These are phyloP conservation scores for Cladosporium sp. DNA, from an alignment of 2,329 filamentous ascomycete species.

Conservation along the genomic window DNA sequence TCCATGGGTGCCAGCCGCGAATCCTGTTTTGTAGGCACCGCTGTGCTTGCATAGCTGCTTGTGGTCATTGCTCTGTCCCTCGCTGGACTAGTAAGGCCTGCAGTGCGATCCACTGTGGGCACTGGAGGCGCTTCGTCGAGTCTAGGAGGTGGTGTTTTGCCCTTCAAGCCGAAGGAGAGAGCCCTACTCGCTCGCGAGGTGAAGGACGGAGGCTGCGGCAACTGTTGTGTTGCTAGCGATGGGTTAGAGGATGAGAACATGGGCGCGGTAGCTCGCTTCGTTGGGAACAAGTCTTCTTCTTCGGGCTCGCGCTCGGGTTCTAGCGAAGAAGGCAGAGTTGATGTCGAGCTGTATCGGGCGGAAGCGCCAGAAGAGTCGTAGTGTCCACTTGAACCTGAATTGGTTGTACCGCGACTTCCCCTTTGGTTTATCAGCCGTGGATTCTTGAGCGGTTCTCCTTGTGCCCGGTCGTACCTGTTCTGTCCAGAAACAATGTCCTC, in stretches of 20 bases:
- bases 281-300: slow-evolving; percentile 40
- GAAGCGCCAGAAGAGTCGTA: slow-evolving; percentile 47
- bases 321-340: slow-evolving; percentile 58
- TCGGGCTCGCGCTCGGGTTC: slow-evolving; percentile 44
- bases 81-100: slow-evolving; percentile 24
- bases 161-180: slow-evolving; percentile 53
- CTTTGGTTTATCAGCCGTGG: slow-evolving; percentile 42
- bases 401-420: slow-evolving; percentile 52
- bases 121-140: slow-evolving; percentile 15
- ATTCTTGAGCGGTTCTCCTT: slow-evolving; percentile 21
- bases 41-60: slow-evolving; percentile 45
- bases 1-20: slow-evolving; percentile 26
- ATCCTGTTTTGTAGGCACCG: slow-evolving; percentile 35
- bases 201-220: slow-evolving; percentile 40
- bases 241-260: slow-evolving; percentile 45
- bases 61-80: slow-evolving; percentile 47
- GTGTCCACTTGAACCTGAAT: slow-evolving; percentile 50
- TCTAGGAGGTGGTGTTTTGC: slow-evolving; percentile 29
- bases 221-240: slow-evolving; percentile 31
- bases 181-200: slow-evolving; percentile 51
- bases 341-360: slow-evolving; percentile 57
- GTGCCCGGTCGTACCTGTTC: slow-evolving; percentile 35
- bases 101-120: slow-evolving; percentile 8
- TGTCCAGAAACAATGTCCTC: slow-evolving; percentile 36
- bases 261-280: slow-evolving; percentile 42